Percentiles rank a stretch among this genome's conserved stretches.
phyloP scores from a whole-genome alignment of 805 yeast species.

The Spencermartinsiella europaea region DNA sequence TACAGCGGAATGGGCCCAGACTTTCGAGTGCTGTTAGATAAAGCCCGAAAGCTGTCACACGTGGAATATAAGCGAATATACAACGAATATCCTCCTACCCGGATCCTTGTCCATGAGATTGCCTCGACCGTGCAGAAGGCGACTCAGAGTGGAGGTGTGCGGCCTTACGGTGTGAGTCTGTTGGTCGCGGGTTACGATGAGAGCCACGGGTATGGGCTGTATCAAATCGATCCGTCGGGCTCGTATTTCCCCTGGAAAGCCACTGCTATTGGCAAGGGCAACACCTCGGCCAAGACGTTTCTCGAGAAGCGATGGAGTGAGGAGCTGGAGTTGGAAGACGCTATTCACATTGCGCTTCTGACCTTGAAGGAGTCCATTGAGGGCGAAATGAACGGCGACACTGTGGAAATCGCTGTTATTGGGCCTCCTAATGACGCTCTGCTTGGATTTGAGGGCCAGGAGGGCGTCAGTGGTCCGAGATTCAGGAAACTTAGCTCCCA shows the following conservation, averaged over 20 bases:
- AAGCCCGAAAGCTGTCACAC: constrained; percentile 89
- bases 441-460: constrained; percentile 82
- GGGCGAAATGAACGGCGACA: constrained; percentile 96
- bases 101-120: constrained; percentile 85
- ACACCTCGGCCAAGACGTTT: constrained; percentile 94
- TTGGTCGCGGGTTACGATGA: constrained; percentile 93
- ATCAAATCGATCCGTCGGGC: constrained; percentile 98
- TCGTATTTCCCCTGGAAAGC: constrained; percentile 99
- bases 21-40: constrained; percentile 88
- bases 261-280: constrained; percentile 96
- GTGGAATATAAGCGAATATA: constrained; percentile 87
- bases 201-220: constrained; percentile 66
- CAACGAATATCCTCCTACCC: constrained; percentile 96
- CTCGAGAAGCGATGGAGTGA: constrained; percentile 98
- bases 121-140: constrained; percentile 98
- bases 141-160: constrained; percentile 97
- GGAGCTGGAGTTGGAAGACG: constrained; percentile 95
- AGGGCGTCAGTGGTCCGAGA: constrained; percentile 77
- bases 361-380: constrained; percentile 95
- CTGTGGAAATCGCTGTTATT: constrained; percentile 85
- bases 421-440: constrained; percentile 76
- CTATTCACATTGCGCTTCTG: constrained; percentile 89
- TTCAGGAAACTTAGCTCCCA: constrained; percentile 78
- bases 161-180: constrained; percentile 97
- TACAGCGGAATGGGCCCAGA: constrained; percentile 99